phyloP scores from a whole-genome alignment of 2,329 filamentous ascomycete genomes.

The Rhinocladiella similis region DNA sequence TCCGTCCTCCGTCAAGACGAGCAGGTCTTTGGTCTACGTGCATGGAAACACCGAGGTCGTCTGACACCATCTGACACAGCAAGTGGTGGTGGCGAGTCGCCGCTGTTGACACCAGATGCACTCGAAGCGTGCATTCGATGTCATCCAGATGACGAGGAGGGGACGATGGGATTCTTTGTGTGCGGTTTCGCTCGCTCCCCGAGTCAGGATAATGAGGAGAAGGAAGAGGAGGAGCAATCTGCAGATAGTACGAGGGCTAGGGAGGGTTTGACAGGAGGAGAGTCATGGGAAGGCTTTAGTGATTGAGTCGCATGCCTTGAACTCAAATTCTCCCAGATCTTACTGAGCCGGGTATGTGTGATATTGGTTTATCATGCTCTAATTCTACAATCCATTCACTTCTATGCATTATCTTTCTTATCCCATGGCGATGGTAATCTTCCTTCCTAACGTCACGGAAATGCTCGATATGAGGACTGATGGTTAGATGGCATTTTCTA shows the following conservation, averaged over 20 bases:
- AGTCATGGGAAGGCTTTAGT: conserved; percentile 47
- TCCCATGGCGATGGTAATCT: too few species aligned
- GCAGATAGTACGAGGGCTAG: too few species aligned
- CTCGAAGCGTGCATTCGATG: conserved; percentile 77
- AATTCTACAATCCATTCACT: background rate
- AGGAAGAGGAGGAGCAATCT: conserved; percentile 23
- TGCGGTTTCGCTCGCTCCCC: conserved; percentile 71
- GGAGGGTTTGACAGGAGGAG: conserved; percentile 34
- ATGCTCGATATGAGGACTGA: too few species aligned
- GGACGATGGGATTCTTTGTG: conserved; percentile 95
- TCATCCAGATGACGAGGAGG: conserved; percentile 75
- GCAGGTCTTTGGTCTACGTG: conserved; percentile 73
- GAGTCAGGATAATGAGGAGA: background rate
- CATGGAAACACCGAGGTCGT: conserved; percentile 69
- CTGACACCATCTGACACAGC: too few species aligned
- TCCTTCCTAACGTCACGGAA: too few species aligned
- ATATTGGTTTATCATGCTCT: too few species aligned
- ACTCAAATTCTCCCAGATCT: background rate
- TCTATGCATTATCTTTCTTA: background rate
- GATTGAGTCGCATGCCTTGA: conserved; percentile 12
- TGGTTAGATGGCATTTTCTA: too few species aligned
- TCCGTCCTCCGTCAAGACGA: conserved; percentile 68
- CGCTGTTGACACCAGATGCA: conserved; percentile 44
- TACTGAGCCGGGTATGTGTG: too few species aligned
- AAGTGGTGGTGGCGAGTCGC: too few species aligned